Conservation (phyloP, 2,329 filamentous ascomycete species). For the Fusarium sp. region DNA sequence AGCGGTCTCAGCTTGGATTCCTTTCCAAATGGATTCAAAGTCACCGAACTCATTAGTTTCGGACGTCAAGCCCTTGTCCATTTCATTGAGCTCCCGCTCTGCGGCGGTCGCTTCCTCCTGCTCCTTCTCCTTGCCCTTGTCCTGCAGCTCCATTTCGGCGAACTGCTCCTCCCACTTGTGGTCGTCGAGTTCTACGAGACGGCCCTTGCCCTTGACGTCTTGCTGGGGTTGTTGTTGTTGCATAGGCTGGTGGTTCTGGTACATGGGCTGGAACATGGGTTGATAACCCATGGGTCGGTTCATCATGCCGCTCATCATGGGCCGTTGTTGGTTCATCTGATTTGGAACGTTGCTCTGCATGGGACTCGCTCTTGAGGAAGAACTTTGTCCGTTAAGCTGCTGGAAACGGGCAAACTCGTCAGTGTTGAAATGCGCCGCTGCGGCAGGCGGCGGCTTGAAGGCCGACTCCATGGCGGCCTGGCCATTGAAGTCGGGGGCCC, state of each 20-base stretch:
- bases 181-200: conserved; percentile 93
- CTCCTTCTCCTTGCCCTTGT: conserved; percentile 61
- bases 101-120: conserved; percentile 74
- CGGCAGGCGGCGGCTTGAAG: conserved; percentile 65
- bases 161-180: conserved; percentile 97
- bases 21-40: conserved; percentile 89
- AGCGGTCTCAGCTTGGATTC: conserved; percentile 78
- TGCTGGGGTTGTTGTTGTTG: conserved; percentile 57
- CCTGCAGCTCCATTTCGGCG: conserved; percentile 78
- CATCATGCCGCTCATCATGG: conserved; percentile 66
- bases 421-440: conserved; percentile 71
- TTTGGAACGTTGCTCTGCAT: conserved; percentile 64
- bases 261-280: conserved; percentile 63
- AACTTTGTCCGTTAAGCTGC: conserved; percentile 68
- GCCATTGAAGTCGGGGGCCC: conserved; percentile 61
- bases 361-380: conserved; percentile 62
- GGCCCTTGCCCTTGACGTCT: conserved; percentile 80
- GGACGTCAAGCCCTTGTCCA: conserved; percentile 73
- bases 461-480: conserved; percentile 76
- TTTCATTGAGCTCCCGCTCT: conserved; percentile 84
- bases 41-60: conserved; percentile 81
- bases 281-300: conserved; percentile 61
- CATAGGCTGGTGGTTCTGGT: conserved; percentile 53
- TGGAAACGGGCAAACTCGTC: conserved; percentile 90
- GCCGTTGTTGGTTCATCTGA: conserved; percentile 62